Base-by-base conservation (phyloP, 768 basidiomycete species). In the Stropharia rugosoannulata region DNA sequence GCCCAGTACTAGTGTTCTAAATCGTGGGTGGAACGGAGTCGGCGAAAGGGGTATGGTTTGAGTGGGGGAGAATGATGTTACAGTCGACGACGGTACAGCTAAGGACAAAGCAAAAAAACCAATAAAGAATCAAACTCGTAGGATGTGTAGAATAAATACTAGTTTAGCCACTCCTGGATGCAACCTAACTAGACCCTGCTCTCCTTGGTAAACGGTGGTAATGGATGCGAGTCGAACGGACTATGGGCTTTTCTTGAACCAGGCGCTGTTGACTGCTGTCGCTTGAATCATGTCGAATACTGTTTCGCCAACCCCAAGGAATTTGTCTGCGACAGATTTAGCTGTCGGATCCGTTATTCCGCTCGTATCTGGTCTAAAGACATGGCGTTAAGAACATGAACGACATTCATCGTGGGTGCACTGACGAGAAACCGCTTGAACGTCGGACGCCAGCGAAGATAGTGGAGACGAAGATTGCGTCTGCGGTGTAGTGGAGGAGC, bases 371-470 rank as follows among this genome's bases (percentile, higher is more conserved):
- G 87, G 79, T 27, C 94, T 93, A 40, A 9, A 56, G 43, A 44
- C 22, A 56, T 6, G 49, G 29, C 29, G 29, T 3, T 32, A 32
- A n/a, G 43, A 40, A 46, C 45, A 27, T n/a, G 25, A 22, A 15
- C 22, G 38, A 18, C 22, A 18, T 40, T 13, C 38, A n/a, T 16
- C 32, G 7, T n/a, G 8, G 22, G 47, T 22, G 16, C 32, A 87
- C 94, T 71, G 67, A 97, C 95, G 81, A 73, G 74, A 93, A 94
- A 36, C 95, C 95, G 57, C 89, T 95, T 15, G 93, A 88, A 56
- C 92, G 85, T 68, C 87, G 86, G 57, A 98, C 87, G 29, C 96
- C 96, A 38, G 96, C 96, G 39, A 95, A 72, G 6, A 98, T 81
- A 11, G 96, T 93, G 13, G 95, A 95, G 37, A 98, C 62, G 35